A percentile compares a stretch with the other conserved stretches of the same genome.
Evolutionary conservation across 495 filamentous ascomycete species (phyloP).

Genomic region (Lindgomyces ingoldianus): DNA sequence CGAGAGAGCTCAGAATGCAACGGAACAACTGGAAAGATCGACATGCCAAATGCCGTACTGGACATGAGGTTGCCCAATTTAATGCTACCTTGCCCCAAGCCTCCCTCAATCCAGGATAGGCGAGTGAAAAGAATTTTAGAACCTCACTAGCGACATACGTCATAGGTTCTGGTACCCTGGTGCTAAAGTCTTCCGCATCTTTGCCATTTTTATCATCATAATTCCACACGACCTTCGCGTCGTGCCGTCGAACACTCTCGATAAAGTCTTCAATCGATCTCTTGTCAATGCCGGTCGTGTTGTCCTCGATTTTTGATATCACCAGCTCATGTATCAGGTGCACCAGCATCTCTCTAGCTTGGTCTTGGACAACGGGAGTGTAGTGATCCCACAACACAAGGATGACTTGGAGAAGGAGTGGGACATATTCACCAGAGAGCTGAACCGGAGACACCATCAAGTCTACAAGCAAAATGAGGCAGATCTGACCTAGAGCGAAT

Average conservation of each 20-base stretch:
- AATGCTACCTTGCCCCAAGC: conserved; percentile 87
- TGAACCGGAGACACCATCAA: conserved; percentile 91
- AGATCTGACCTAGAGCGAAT: conserved; percentile 88
- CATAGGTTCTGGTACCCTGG: conserved; percentile 86
- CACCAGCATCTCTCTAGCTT: conserved; percentile 95
- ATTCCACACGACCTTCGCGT: conserved; percentile 82
- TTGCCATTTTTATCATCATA: conserved; percentile 90
- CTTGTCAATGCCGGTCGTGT: conserved; percentile 63
- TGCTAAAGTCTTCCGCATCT: conserved; percentile 63
- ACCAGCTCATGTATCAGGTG: conserved; percentile 97
- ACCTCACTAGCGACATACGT: conserved; percentile 75
- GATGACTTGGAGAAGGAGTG: conserved; percentile 84
- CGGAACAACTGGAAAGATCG: conserved; percentile 97
- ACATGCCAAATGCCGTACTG: conserved; percentile 93
- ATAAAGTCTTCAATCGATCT: conserved; percentile 82
- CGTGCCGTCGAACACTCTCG: conserved; percentile 84
- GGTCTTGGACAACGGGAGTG: conserved; percentile 90
- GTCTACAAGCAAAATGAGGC: conserved; percentile 91
- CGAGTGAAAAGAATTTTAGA: conserved; percentile 78
- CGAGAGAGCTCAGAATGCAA: conserved; percentile 84
- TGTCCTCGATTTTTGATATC: conserved; percentile 83
- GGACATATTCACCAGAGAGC: conserved; percentile 71
- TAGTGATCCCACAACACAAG: conserved; percentile 97
- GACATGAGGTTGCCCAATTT: conserved; percentile 94
- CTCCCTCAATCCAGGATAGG: conserved; percentile 83